Evolutionary conservation across 148 eudicot genomes (phyloP).

Genomic region (Linanthus parryae): DNA sequence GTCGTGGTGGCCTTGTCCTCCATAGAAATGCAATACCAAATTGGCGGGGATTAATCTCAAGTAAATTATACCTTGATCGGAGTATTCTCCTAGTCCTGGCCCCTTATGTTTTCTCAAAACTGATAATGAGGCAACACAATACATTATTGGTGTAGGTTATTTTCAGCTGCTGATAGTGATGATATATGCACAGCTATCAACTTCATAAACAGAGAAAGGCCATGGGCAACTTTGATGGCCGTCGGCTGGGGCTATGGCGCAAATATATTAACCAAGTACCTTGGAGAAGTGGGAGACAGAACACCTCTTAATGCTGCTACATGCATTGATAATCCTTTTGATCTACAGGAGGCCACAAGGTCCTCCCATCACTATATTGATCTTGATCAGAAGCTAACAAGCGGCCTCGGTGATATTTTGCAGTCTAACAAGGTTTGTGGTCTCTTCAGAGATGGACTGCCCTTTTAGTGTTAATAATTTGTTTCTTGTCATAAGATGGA

Average conservation of each 20-base stretch:
- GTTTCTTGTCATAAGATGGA: too few relatives aligned
- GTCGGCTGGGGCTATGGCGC: constrained; percentile 99
- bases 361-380: constrained; percentile 25
- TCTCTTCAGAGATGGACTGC: constrained; percentile 2
- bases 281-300: constrained; percentile 79
- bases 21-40: too few relatives aligned
- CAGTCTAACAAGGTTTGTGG: constrained; percentile 64
- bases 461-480: too few relatives aligned
- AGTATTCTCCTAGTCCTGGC: constrained; percentile 9
- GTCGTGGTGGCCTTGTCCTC: too few relatives aligned
- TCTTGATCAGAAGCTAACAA: constrained; percentile 46
- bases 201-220: constrained; percentile 66
- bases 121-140: constrained; percentile 24
- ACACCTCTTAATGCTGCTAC: constrained; percentile 93
- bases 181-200: constrained; percentile 81
- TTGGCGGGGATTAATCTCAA: too few relatives aligned
- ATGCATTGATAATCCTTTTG: constrained; percentile 94
- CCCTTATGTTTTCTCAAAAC: constrained; percentile 6
- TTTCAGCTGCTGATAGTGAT: constrained; percentile 98
- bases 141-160: constrained; percentile 66
- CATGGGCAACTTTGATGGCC: constrained; percentile 82
- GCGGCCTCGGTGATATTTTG: constrained; percentile 65
- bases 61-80: too few relatives aligned
- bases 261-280: constrained; percentile 91
- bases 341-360: constrained; percentile 75